phyloP scores from a whole-genome alignment of 306 rosid species.

The Alnus rubra region DNA sequence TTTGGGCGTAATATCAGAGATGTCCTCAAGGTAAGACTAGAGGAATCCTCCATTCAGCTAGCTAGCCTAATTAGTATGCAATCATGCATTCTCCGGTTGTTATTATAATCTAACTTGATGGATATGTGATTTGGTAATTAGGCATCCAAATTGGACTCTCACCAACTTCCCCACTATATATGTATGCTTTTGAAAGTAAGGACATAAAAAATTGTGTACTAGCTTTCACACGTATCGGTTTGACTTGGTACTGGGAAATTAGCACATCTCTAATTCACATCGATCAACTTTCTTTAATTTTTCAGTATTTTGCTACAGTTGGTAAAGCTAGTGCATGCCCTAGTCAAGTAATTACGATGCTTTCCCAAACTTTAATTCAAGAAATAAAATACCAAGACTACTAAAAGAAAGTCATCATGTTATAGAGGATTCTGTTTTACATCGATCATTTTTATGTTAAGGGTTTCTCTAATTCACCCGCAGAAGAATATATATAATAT shows the following conservation, averaged over 20 bases:
- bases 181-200: background rate
- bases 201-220: background rate
- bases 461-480: too few species aligned
- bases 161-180: conserved; percentile 11
- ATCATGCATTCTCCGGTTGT: conserved; percentile 17
- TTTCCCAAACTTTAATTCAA: background rate
- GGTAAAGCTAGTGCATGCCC: background rate
- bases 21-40: conserved; percentile 11
- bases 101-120: background rate
- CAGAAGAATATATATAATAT: too few species aligned
- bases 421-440: background rate
- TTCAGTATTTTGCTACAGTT: background rate
- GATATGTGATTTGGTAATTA: background rate
- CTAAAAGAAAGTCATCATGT: background rate
- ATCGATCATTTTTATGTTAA: too few species aligned
- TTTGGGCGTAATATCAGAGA: background rate
- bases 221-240: background rate
- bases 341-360: background rate
- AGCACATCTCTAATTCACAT: background rate
- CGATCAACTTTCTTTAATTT: background rate
- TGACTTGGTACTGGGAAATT: background rate
- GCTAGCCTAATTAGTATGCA: background rate
- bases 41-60: background rate
- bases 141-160: conserved; percentile 22
- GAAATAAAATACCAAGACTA: background rate